Evolutionary conservation across 805 yeast species (phyloP).

Genomic region (Komagataella kurtzmanii): DNA sequence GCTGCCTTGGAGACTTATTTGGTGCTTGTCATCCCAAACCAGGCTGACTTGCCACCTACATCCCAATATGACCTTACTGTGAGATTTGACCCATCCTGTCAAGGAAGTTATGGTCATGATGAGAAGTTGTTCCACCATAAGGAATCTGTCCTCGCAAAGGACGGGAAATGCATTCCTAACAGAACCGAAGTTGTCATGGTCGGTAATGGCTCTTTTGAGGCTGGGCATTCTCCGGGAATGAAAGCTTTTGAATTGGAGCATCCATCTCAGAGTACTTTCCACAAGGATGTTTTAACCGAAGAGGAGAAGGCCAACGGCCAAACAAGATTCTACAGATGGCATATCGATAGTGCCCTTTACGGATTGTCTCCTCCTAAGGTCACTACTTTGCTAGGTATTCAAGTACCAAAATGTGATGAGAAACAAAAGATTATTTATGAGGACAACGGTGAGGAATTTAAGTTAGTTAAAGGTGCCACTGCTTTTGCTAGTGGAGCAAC

Average conservation of each 20-base stretch:
- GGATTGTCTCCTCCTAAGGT: conserved; percentile 78
- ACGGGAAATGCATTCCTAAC: conserved; percentile 64
- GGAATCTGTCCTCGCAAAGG: conserved; percentile 61
- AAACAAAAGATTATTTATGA: conserved; percentile 56
- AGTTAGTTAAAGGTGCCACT: conserved; percentile 75
- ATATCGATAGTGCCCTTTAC: conserved; percentile 81
- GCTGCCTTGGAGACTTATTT: conserved; percentile 56
- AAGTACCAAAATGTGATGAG: conserved; percentile 59
- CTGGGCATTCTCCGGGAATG: conserved; percentile 29
- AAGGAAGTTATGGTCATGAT: conserved; percentile 73
- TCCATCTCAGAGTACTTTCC: conserved; percentile 77
- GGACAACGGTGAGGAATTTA: conserved; percentile 49
- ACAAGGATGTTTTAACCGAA: conserved; percentile 48
- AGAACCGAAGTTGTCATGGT: conserved; percentile 88
- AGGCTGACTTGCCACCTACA: conserved; percentile 52
- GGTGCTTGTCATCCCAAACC: conserved; percentile 65
- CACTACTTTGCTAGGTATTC: conserved; percentile 73
- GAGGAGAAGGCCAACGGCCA: conserved; percentile 47
- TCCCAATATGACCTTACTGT: conserved; percentile 69
- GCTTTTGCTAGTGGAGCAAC: conserved; percentile 78
- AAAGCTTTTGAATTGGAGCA: conserved; percentile 45
- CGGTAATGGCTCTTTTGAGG: conserved; percentile 65
- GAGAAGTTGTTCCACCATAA: conserved; percentile 52
- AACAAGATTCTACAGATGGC: conserved; percentile 89
- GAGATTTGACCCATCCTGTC: conserved; percentile 63